Base-by-base conservation (phyloP, 371 early-diverging fungal genomes). In the Nosema muscidifuracis region DNA sequence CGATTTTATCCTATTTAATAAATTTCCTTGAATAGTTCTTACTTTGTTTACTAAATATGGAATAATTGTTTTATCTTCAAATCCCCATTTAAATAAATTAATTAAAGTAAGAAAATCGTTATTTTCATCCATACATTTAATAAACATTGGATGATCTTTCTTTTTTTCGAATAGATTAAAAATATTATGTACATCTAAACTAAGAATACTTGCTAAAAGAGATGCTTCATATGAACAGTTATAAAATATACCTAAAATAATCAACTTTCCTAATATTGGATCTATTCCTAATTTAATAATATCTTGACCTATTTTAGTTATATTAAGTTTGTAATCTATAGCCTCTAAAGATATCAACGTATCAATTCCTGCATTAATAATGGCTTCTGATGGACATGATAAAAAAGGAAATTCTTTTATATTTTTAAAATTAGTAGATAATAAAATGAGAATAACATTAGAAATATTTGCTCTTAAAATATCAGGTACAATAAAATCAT, bases 361-460 rank as follows among this genome's bases (percentile, higher is more conserved):
- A 51, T 71, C 63, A 6, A 75, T 44, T 18, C 66, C 75, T 24
- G 55, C 60, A 44, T 70, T 70, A 51, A 71, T 72, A 31, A 68
- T 63, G 7, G 65, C 61, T 10, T 50, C 40, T 4, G 58, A 34
- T n/a, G 73, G 74, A 6, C 61, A 57, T 26, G 75, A 75, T 0
- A 78, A 40, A 72, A 78, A 78, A 30, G 71, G 68, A 65, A 74
- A 78, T 10, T 56, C 71, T n/a, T 66, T 57, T 28, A 78, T 36
- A 50, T 78, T 67, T 40, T 74, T 53, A n/a, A 74, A 66, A n/a
- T 63, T 71, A 22, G 70, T 28, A 3, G 66, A 33, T 18, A 68
- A 60, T 57, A 78, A 57, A 28, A 71, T 55, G 16, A 78, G 61
- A 42, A 78, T 56, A 24, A 69, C 55, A 66, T 71, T 64, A 55